phyloP scores from a whole-genome alignment of 1,284 basidiomycete genomes.

The Anthracocystis walkeri region DNA sequence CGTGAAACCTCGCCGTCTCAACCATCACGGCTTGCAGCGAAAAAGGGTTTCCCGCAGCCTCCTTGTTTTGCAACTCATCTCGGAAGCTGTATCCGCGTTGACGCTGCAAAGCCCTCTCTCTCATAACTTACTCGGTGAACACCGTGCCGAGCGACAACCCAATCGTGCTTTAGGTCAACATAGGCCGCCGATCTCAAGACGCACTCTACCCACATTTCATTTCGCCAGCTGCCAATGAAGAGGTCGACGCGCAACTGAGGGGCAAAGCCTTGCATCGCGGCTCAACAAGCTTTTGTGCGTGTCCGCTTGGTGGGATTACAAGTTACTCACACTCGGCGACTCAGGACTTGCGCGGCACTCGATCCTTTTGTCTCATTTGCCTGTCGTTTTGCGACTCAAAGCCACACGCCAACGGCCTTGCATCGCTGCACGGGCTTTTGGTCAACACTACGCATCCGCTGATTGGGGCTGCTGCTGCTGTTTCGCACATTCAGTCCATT shows the following conservation, averaged over 20 bases:
- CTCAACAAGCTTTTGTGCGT: slow-evolving; percentile 2
- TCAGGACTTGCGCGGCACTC: background rate
- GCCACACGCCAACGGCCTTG: background rate
- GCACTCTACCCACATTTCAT: slow-evolving; percentile 16
- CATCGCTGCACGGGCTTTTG: background rate
- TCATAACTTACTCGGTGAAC: background rate
- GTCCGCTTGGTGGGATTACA: background rate
- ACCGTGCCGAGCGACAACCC: background rate
- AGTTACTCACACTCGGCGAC: background rate
- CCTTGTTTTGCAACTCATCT: background rate
- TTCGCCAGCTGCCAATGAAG: slow-evolving; percentile 24
- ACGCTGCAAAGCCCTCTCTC: background rate
- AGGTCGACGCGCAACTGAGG: slow-evolving; percentile 10
- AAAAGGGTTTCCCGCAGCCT: background rate
- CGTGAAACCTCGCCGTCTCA: background rate
- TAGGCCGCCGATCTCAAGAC: slow-evolving; percentile 11
- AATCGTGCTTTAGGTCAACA: background rate
- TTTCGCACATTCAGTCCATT: background rate
- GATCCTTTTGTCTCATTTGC: background rate
- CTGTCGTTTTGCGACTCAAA: too few species aligned
- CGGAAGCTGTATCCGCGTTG: background rate
- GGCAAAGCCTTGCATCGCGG: slow-evolving; percentile 9
- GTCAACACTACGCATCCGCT: background rate
- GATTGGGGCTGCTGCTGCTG: background rate
- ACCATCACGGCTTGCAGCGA: background rate